Percentiles rank a stretch among this genome's conserved stretches.
These are phyloP conservation scores for Jamesozyma spencerorum DNA, from an alignment of 805 yeast species.

Conservation along the genomic window DNA sequence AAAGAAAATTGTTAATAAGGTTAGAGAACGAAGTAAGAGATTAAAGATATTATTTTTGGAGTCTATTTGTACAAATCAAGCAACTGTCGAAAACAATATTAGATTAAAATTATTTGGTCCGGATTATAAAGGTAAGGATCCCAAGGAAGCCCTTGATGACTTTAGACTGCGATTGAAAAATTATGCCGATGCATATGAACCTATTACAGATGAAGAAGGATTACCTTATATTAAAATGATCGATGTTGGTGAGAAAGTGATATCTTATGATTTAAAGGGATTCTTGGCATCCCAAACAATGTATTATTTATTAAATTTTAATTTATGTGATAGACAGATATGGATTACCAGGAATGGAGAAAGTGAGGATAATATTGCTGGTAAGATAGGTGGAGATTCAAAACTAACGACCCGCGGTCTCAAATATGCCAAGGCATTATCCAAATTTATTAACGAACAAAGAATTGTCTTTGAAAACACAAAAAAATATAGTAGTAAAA, in stretches of 20 bases:
- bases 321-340: constrained; percentile 79
- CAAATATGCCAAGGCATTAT: constrained; percentile 62
- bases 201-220: constrained; percentile 69
- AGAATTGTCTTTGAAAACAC: constrained; percentile 55
- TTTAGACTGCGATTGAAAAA: constrained; percentile 72
- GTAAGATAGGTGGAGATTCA: constrained; percentile 90
- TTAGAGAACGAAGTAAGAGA: constrained; percentile 47
- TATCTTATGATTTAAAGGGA: constrained; percentile 79
- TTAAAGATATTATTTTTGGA: constrained; percentile 79
- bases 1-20: constrained; percentile 44
- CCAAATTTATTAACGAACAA: constrained; percentile 64
- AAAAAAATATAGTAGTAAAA: constrained; percentile 36
- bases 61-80: constrained; percentile 74
- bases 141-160: constrained; percentile 69
- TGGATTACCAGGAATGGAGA: constrained; percentile 97
- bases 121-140: constrained; percentile 81
- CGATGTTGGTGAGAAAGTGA: constrained; percentile 89
- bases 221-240: constrained; percentile 90
- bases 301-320: constrained; percentile 81
- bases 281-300: constrained; percentile 89
- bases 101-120: constrained; percentile 85
- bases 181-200: constrained; percentile 83
- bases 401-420: constrained; percentile 68
- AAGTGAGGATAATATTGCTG: constrained; percentile 71
- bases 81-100: constrained; percentile 73